phyloP scores from a whole-genome alignment of 441 rosid genomes.

The Aleurites moluccanus region DNA sequence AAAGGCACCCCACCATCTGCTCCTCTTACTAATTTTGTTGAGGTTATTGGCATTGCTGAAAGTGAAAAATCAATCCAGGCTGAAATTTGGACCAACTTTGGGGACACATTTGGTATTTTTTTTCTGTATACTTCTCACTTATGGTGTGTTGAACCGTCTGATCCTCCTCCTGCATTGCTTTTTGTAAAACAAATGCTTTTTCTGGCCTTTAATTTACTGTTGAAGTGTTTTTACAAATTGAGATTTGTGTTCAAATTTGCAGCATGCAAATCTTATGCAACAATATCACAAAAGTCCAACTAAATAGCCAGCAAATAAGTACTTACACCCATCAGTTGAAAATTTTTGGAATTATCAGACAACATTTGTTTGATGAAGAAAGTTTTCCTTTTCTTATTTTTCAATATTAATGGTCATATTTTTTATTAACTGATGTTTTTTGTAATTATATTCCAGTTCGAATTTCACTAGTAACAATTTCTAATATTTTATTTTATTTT shows the following conservation, averaged over 20 bases:
- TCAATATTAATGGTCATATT: not conserved
- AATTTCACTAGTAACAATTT: not conserved
- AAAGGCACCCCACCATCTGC: conserved; percentile 56
- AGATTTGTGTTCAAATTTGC: not conserved
- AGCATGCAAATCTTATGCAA: not conserved
- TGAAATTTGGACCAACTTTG: conserved; percentile 76
- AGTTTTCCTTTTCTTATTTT: not conserved
- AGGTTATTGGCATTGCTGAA: conserved; percentile 89
- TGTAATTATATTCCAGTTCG: not conserved
- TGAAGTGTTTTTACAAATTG: not conserved
- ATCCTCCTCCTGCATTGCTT: not conserved
- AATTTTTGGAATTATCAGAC: not conserved
- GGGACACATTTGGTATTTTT: conserved; percentile 62
- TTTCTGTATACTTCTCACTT: not conserved
- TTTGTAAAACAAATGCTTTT: not conserved
- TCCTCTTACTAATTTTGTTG: conserved; percentile 60
- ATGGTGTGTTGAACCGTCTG: not conserved
- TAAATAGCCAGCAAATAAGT: not conserved
- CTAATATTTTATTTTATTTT: not conserved
- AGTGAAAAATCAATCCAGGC: conserved; percentile 63
- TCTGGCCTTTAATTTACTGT: not conserved
- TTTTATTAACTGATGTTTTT: not conserved
- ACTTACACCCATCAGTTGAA: not conserved
- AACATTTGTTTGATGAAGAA: not conserved
- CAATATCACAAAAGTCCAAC: not conserved